Conservation (phyloP, 768 basidiomycete species). For the Dacryopinax spathularia region DNA sequence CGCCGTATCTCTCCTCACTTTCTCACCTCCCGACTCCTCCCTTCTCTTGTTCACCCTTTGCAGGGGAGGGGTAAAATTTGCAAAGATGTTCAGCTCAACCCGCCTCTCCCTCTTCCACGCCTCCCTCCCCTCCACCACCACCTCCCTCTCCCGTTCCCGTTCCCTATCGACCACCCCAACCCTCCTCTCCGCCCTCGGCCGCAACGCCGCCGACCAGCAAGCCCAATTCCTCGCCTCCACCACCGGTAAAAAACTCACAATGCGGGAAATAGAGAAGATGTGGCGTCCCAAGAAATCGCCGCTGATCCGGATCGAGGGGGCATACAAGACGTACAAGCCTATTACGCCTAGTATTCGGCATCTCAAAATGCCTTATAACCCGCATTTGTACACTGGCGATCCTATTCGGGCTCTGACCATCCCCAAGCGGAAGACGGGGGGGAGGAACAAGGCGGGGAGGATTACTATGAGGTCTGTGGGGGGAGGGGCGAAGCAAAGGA, state of each 20-base stretch:
- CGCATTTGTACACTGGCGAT: slow-evolving; percentile 72
- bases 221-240: too few relatives aligned
- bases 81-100: not conserved
- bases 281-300: not conserved
- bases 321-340: slow-evolving; percentile 85
- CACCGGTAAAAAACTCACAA: not conserved
- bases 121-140: not conserved
- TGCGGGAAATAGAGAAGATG: not conserved
- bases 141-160: too few relatives aligned
- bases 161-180: not conserved
- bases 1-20: not conserved
- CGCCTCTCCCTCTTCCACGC: not conserved
- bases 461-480: slow-evolving; percentile 83
- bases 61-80: not conserved
- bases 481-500: slow-evolving; percentile 78
- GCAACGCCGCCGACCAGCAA: too few relatives aligned
- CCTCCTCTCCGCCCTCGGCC: not conserved
- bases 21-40: not conserved
- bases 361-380: slow-evolving; percentile 63
- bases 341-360: slow-evolving; percentile 77
- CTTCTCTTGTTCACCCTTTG: not conserved
- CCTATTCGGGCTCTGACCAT: slow-evolving; percentile 72
- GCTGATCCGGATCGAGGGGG: slow-evolving; percentile 7
- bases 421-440: slow-evolving; percentile 70
- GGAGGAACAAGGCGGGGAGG: slow-evolving; percentile 65